A percentile compares a stretch with the other conserved stretches of the same genome.
phyloP scores from a whole-genome alignment of 495 filamentous ascomycete genomes.

The Aspergillus mulundensis region DNA sequence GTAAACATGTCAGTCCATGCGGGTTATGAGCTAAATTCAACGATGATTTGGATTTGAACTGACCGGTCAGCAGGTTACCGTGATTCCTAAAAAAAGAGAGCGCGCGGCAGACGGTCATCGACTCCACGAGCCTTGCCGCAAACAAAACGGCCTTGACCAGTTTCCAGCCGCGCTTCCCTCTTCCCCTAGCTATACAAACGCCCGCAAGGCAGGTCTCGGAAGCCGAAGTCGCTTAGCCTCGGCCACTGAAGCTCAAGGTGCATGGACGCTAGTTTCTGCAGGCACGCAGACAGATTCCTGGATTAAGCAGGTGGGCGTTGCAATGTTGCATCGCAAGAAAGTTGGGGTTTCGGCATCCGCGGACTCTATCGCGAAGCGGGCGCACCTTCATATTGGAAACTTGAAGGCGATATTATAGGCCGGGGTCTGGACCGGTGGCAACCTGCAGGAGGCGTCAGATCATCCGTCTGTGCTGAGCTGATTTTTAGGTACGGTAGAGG shows the following conservation, averaged over 20 bases:
- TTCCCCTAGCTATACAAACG: background rate
- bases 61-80: no score
- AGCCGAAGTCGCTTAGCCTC: no score
- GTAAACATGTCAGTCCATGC: no score
- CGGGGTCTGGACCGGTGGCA: background rate
- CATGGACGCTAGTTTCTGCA: background rate
- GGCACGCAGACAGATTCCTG: slow-evolving; percentile 6
- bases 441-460: background rate
- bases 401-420: background rate
- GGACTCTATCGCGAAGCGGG: background rate
- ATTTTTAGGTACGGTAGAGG: background rate
- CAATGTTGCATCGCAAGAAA: background rate
- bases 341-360: background rate
- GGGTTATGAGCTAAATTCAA: no score
- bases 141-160: background rate
- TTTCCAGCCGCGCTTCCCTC: background rate
- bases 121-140: background rate
- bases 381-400: background rate
- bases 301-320: slow-evolving; percentile 6
- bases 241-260: background rate
- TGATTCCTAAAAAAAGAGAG: no score
- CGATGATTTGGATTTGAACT: no score
- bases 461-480: background rate
- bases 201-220: background rate
- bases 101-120: no score